A percentile compares a stretch with the other conserved stretches of the same genome.
Evolutionary conservation across 2,329 filamentous ascomycete species (phyloP).

Genomic region (Pyricularia grisea): DNA sequence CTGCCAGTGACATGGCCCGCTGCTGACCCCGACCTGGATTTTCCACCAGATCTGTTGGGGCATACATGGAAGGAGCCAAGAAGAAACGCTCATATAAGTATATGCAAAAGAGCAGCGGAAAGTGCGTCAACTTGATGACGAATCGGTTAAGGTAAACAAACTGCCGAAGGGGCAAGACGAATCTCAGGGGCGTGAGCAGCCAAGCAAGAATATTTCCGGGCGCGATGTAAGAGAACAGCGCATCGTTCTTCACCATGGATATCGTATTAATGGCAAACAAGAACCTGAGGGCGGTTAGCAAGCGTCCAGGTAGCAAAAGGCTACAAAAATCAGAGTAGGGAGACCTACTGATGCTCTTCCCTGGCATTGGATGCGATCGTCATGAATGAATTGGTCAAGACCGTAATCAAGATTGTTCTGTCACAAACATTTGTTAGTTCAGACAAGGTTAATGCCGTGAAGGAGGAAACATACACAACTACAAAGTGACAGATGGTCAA

Average conservation of each 20-base stretch:
- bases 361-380: constrained; percentile 87
- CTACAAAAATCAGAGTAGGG: neutral
- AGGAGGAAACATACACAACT: constrained; percentile 49
- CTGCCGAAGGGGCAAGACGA: constrained; percentile 65
- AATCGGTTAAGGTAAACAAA: constrained; percentile 85
- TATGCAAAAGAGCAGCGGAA: constrained; percentile 78
- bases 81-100: constrained; percentile 79
- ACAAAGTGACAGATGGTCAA: constrained; percentile 93
- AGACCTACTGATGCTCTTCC: constrained; percentile 66
- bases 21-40: constrained; percentile 43
- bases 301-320: neutral
- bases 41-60: constrained; percentile 80
- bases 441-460: too few relatives aligned
- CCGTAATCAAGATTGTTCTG: constrained; percentile 82
- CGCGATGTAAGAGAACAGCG: constrained; percentile 86
- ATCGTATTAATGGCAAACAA: constrained; percentile 95
- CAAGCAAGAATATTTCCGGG: constrained; percentile 88
- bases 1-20: constrained; percentile 45
- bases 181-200: constrained; percentile 76
- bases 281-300: constrained; percentile 40
- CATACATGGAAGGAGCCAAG: constrained; percentile 66
- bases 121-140: constrained; percentile 84
- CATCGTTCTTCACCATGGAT: constrained; percentile 97
- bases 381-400: constrained; percentile 96
- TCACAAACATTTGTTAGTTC: neutral